Evolutionary conservation across 345 rosid species (phyloP).

Genomic region (Melaleuca quinquenervia): DNA sequence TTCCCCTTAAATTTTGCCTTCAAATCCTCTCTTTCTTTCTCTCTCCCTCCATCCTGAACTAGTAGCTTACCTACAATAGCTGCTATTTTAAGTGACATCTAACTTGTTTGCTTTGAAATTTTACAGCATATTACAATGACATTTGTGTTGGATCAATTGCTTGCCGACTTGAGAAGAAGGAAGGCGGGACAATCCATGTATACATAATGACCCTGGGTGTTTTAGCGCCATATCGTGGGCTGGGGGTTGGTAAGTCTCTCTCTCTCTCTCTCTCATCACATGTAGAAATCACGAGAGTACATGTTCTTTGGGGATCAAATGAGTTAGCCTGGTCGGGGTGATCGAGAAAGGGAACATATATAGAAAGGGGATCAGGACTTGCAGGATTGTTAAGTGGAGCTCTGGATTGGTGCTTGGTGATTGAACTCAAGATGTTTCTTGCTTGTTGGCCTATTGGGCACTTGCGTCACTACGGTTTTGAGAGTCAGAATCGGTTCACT

Average conservation of each 20-base stretch:
- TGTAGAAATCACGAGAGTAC: neutral
- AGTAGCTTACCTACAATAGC: neutral
- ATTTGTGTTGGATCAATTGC: slow-evolving; percentile 95
- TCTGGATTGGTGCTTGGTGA: neutral
- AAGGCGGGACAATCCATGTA: slow-evolving; percentile 53
- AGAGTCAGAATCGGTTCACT: neutral
- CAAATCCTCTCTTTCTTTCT: neutral
- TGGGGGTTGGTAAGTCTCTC: slow-evolving; percentile 73
- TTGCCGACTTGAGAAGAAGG: slow-evolving; percentile 94
- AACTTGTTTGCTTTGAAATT: slow-evolving; percentile 3
- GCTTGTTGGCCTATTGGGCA: neutral
- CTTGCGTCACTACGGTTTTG: neutral
- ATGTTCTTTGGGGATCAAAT: neutral
- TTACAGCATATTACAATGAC: slow-evolving; percentile 82
- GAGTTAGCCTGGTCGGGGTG: neutral
- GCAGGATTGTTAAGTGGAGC: neutral
- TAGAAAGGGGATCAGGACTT: neutral
- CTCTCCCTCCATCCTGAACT: neutral
- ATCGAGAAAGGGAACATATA: neutral
- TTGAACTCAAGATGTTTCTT: neutral
- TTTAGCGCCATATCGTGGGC: slow-evolving; percentile 89
- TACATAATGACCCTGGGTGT: slow-evolving; percentile 99
- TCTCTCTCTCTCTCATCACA: neutral
- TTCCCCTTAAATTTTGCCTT: neutral
- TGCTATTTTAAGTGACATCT: neutral